phyloP scores from a whole-genome alignment of 2,329 filamentous ascomycete species.

The Byssothecium circinans region DNA sequence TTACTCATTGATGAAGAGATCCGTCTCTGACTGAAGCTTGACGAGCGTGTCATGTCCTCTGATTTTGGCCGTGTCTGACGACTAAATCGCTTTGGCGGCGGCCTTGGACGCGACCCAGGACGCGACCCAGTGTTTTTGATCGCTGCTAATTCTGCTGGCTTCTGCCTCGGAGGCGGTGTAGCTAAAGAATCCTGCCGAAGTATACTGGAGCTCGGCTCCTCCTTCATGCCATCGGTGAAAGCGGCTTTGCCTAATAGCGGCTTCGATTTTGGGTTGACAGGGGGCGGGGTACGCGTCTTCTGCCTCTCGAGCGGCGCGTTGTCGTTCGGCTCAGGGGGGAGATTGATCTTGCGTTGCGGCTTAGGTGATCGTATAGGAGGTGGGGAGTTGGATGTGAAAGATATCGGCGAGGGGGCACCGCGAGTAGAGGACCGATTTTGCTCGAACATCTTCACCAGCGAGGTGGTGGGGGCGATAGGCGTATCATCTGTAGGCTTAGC shows the following conservation, averaged over 20 bases:
- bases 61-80: conserved; percentile 25
- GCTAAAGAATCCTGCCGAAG: conserved; percentile 27
- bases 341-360: conserved; percentile 38
- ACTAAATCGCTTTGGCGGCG: conserved; percentile 18
- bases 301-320: conserved; percentile 19
- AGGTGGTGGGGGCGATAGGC: conserved; percentile 63
- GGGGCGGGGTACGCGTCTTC: conserved; percentile 27
- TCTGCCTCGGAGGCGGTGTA: conserved; percentile 28
- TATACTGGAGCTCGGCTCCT: conserved; percentile 18
- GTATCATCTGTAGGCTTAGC: conserved; percentile 55
- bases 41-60: conserved; percentile 24
- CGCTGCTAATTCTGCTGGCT: conserved; percentile 24
- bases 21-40: conserved; percentile 16
- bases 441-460: conserved; percentile 71
- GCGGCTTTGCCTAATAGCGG: conserved; percentile 19
- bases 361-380: conserved; percentile 48
- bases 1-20: conserved; percentile 32
- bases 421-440: conserved; percentile 41
- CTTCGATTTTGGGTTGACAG: conserved; percentile 37
- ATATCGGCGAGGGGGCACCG: conserved; percentile 16
- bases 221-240: conserved; percentile 18
- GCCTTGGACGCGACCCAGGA: conserved; percentile 23
- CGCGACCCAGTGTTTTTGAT: conserved; percentile 21
- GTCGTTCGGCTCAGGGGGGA: conserved; percentile 32
- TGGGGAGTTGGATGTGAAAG: conserved; percentile 24